These are phyloP conservation scores for Prunus fruticosa DNA, from an alignment of 306 rosid genomes.

Conservation along the genomic window DNA sequence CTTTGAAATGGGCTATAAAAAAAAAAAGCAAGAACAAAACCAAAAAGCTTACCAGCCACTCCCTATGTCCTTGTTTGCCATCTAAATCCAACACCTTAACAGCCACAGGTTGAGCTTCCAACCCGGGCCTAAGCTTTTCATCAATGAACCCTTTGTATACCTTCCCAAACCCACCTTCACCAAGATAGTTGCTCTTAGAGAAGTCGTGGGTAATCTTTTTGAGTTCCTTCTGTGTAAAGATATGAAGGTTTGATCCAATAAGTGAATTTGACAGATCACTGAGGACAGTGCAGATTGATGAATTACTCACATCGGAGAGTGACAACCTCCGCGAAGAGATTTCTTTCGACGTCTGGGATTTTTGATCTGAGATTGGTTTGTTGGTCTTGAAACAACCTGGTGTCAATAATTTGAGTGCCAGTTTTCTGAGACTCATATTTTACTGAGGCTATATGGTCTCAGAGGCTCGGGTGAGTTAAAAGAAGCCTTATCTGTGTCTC, in stretches of 20 bases:
- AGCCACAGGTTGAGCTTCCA: conserved; percentile 64
- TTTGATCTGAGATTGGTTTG: conserved; percentile 9
- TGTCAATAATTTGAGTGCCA: conserved; percentile 34
- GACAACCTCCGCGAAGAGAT: conserved; percentile 51
- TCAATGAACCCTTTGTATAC: conserved; percentile 83
- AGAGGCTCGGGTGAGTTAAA: conserved; percentile 14
- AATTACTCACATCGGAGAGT: conserved; percentile 69
- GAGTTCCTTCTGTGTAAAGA: conserved; percentile 69
- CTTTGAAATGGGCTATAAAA: not conserved
- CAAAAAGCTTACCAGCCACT: conserved; percentile 75
- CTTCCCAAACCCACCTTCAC: conserved; percentile 92
- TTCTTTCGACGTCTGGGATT: conserved; percentile 33
- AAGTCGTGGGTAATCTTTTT: conserved; percentile 52
- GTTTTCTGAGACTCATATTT: conserved; percentile 47
- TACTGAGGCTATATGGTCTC: not conserved
- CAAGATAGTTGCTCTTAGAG: conserved; percentile 54
- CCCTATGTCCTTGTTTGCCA: conserved; percentile 91
- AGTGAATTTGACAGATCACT: conserved; percentile 77
- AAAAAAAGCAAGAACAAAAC: too few species aligned
- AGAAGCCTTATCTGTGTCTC: conserved; percentile 8
- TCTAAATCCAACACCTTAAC: conserved; percentile 77
- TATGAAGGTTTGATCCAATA: conserved; percentile 72
- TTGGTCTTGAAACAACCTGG: conserved; percentile 53
- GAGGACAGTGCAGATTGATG: conserved; percentile 54
- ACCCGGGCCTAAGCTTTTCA: conserved; percentile 54